Base-by-base conservation (phyloP, 208 protist genomes). In the Entamoeba nuttalli region DNA sequence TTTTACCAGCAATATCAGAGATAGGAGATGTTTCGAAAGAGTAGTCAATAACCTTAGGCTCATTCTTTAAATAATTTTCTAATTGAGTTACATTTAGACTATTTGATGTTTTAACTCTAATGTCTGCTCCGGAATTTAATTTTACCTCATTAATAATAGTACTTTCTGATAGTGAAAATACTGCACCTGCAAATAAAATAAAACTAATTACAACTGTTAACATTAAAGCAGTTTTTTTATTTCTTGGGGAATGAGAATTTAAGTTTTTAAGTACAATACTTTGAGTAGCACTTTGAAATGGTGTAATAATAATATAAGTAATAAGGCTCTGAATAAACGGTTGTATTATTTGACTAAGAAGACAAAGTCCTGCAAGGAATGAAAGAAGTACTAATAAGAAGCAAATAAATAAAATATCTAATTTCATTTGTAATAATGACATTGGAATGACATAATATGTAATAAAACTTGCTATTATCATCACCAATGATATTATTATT, bases 401-500 rank as follows among this genome's bases (percentile, higher is more conserved):
- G 9, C 50, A 95, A n/a, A 30, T 25, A 41, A 95, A 95, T 9
- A 95, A 21, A 11, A 52, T 11, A 11, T 25, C 25, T 11, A 52
- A 94, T 30, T n/a, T 15, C 7, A 44, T 15, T 25, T 57, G 19
- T 19, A 98, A 97, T 95, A 99, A 98, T 53, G 98, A 95, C 30
- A 97, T 97, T 19, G 98, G 98, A 94, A 99, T 97, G 1, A 98
- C 19, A 96, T 99, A 99, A 97, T 99, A 99, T 0, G 99, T 97
- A 3, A 98, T 96, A 96, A 99, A 98, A 30, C 98, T 98, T 30
- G 97, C 95, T 1, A 98, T 84, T 2, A 98, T 97, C 51, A 98
- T 97, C 73, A 98, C 98, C 19, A 97, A 51, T 30, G 97, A 97
- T 17, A 98, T 93, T 25, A 96, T 55, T 41, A 97, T 96, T 95